Evolutionary conservation across 345 rosid species (phyloP).

Genomic region (Acer yangbiense): DNA sequence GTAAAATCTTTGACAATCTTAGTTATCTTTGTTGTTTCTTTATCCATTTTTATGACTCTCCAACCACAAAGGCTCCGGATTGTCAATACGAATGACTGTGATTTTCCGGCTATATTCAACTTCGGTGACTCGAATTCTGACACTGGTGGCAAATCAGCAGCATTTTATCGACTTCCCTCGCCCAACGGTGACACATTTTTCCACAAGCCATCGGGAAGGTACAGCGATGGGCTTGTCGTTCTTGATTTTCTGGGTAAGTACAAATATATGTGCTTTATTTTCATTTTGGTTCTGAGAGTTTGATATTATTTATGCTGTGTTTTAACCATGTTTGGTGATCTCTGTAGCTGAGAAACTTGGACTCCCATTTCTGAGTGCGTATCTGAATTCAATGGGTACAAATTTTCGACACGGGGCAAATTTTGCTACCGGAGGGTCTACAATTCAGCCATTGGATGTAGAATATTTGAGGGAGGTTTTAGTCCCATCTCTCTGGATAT

Average conservation of each 20-base stretch:
- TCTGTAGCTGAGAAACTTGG: slow-evolving; percentile 38
- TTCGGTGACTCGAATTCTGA: slow-evolving; percentile 48
- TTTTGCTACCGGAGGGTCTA: slow-evolving; percentile 49
- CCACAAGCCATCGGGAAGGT: slow-evolving; percentile 30
- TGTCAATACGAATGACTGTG: slow-evolving; percentile 4
- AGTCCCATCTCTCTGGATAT: slow-evolving; percentile 50
- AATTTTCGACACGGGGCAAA: slow-evolving; percentile 48
- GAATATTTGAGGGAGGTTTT: slow-evolving; percentile 33
- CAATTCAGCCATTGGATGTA: slow-evolving; percentile 35
- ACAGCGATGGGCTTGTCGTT: slow-evolving; percentile 33
- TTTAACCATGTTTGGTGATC: background rate
- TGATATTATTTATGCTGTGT: background rate
- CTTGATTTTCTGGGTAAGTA: slow-evolving; percentile 33
- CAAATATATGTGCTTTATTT: background rate
- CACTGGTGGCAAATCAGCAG: slow-evolving; percentile 38
- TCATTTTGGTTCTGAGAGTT: background rate
- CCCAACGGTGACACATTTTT: slow-evolving; percentile 41
- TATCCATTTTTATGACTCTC: background rate
- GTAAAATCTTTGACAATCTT: background rate
- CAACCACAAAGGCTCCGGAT: background rate
- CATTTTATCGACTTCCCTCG: slow-evolving; percentile 22
- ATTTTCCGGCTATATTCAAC: slow-evolving; percentile 38
- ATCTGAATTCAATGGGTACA: slow-evolving; percentile 39
- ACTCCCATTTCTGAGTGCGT: slow-evolving; percentile 44
- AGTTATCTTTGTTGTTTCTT: background rate